Base-by-base conservation (phyloP, 257 asterid species). In the Jacaranda copaia region DNA sequence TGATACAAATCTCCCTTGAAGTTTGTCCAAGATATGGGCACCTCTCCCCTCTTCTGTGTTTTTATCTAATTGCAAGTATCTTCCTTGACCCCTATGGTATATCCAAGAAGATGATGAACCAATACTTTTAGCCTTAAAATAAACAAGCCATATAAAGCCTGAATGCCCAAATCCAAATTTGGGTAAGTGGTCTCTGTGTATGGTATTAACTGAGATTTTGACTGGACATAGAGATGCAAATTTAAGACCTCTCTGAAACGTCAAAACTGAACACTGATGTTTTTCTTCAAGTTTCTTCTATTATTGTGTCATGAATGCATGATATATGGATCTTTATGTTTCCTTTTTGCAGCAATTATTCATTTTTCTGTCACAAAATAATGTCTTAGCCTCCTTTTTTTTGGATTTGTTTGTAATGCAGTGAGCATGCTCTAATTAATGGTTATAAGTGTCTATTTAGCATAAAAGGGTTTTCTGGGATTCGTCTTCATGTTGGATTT, bases 401-500 rank as follows among this genome's bases (percentile, higher is more conserved):
- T 13, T 63, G 35, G 18, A 2, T 73, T 68, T 10, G n/a, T 71
- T 51, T 76, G 39, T 73, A 48, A 75, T 80, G 86, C 95, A 94
- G 99, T 57, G 98, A 94, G 84, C 92, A 89, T 78, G 79, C 88
- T 64, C 56, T 48, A 39, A 85, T 91, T 80, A 56, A 82, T 57
- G 98, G 99, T 58, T 94, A 85, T 81, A 80, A 76, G 68, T 94
- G 99, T 85, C 87, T 94, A 63, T 84, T 84, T 83, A 83, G 87
- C 68, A 68, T 75, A 36, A 80, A 87, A 74, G 99, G 96, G 11
- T 92, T 92, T 79, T 87, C 97, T 14, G 87, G 89, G 72, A 62
- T 60, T 82, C 90, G 49, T 79, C 84, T 88, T 59, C 84, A 15
- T 78, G 64, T 18, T 66, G 91, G 90, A 65, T 86, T 87, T 79